Percentiles rank a stretch among this genome's conserved stretches.
These are phyloP conservation scores for Pseudogymnoascus sp. DNA, from an alignment of 2,329 filamentous ascomycete genomes.

Conservation along the genomic window DNA sequence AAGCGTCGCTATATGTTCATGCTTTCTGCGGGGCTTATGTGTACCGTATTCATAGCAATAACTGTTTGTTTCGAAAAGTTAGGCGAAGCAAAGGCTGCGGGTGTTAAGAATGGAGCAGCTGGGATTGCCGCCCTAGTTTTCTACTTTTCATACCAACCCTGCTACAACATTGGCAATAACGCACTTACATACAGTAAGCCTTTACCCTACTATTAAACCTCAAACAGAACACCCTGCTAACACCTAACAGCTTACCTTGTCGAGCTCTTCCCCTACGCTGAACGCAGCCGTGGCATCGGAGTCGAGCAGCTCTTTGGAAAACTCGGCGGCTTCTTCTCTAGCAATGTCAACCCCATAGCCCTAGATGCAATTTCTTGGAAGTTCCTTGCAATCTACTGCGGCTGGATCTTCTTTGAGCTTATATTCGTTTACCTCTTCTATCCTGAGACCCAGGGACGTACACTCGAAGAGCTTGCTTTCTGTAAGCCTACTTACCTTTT, in stretches of 20 bases:
- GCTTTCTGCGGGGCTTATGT: slow-evolving; percentile 11
- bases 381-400: slow-evolving; percentile 38
- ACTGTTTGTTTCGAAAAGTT: slow-evolving; percentile 8
- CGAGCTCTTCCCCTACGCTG: slow-evolving; percentile 30
- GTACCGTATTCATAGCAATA: slow-evolving; percentile 20
- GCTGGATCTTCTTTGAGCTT: slow-evolving; percentile 37
- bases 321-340: slow-evolving; percentile 38
- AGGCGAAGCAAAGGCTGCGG: not conserved
- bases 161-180: slow-evolving; percentile 47
- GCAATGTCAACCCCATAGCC: slow-evolving; percentile 38
- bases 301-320: slow-evolving; percentile 28
- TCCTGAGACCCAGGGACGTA: slow-evolving; percentile 15
- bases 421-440: slow-evolving; percentile 36
- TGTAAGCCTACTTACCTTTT: slow-evolving; percentile 1
- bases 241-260: slow-evolving; percentile 28
- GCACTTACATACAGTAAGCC: slow-evolving; percentile 39
- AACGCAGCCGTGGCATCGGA: slow-evolving; percentile 31
- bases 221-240: not conserved
- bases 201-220: slow-evolving; percentile 15
- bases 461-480: slow-evolving; percentile 16
- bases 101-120: slow-evolving; percentile 14
- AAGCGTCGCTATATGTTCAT: slow-evolving; percentile 18
- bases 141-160: slow-evolving; percentile 32
- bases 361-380: slow-evolving; percentile 38
- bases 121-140: slow-evolving; percentile 23